Conservation (phyloP, 2,329 filamentous ascomycete genomes). For the Lachnellula hyalina region DNA sequence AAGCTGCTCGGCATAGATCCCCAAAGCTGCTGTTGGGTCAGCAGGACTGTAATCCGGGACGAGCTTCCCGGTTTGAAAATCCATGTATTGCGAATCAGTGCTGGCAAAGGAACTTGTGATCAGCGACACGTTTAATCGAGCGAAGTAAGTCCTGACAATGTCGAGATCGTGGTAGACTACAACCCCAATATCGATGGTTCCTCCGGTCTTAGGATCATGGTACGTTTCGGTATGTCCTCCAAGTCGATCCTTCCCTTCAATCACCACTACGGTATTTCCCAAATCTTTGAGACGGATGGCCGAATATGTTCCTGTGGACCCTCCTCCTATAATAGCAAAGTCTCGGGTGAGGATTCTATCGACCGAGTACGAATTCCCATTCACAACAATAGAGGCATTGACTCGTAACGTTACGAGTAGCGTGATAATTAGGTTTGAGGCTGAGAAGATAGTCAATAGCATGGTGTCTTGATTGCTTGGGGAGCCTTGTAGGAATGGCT, state of each 20-base stretch:
- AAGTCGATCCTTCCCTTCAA: constrained; percentile 36
- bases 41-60: neutral
- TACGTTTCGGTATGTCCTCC: constrained; percentile 45
- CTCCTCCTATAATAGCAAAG: constrained; percentile 37
- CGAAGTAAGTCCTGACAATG: neutral
- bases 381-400: neutral
- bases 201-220: neutral
- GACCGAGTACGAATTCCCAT: constrained; percentile 3
- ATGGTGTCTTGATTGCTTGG: neutral
- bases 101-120: neutral
- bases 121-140: neutral
- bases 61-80: constrained; percentile 28
- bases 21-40: constrained; percentile 6
- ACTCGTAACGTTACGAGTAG: neutral
- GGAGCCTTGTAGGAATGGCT: neutral
- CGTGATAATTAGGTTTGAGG: neutral
- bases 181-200: neutral
- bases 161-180: neutral
- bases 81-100: constrained; percentile 25
- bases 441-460: neutral
- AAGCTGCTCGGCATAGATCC: constrained; percentile 20
- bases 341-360: constrained; percentile 8
- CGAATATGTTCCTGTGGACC: constrained; percentile 36
- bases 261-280: constrained; percentile 34
- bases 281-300: constrained; percentile 36